Evolutionary conservation across 768 basidiomycete species (phyloP), one percentile per base, ranked within the genome.

Genomic region (Phlebiopsis flavidoalba): DNA sequence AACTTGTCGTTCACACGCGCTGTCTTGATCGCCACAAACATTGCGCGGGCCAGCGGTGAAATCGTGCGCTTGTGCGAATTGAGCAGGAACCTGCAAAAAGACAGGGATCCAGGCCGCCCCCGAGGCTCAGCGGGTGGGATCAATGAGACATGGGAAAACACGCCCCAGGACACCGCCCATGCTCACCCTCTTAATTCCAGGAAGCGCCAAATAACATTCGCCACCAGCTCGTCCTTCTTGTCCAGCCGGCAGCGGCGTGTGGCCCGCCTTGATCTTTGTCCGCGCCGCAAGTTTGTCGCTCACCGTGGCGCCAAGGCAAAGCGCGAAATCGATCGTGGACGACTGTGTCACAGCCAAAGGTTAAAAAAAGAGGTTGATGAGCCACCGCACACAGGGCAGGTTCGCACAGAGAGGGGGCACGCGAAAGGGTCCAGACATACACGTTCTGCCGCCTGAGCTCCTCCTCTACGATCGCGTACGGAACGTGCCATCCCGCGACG

Each of bases 141-240:
- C 21, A 36, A 37, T 62, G 19, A 63, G 57, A 24, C 50, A 56
- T 58, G 58, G 47, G 53, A 60, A 36, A 46, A 33, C 21, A 17
- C 12, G 24, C 31, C n/a, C 35, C 46, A 48, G 37, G 33, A 53
- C 57, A 60, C 33, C 55, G 48, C 58, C 63, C 64, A 60, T n/a
- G 82, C 88, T 71, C 74, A 96, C 95, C 95, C 94, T 74, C 97
- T 80, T 60, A 98, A 78, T 73, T 98, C 96, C 59, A 99, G 82
- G 83, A 98, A 98, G 57, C 96, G 85, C 95, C 95, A 98, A 58
- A 99, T 91, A 26, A 96, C 95, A 70, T 99, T 99, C 8, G 95
- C 95, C 3, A 99, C 97, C 0, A 97, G 81, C 73, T 99, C 97
- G 67, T 99, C 97, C 76, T 98, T 98, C 77, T 97, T 98, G 62